Base-by-base conservation (phyloP, 129 eudicot genomes). In the Kitagawia praeruptora region DNA sequence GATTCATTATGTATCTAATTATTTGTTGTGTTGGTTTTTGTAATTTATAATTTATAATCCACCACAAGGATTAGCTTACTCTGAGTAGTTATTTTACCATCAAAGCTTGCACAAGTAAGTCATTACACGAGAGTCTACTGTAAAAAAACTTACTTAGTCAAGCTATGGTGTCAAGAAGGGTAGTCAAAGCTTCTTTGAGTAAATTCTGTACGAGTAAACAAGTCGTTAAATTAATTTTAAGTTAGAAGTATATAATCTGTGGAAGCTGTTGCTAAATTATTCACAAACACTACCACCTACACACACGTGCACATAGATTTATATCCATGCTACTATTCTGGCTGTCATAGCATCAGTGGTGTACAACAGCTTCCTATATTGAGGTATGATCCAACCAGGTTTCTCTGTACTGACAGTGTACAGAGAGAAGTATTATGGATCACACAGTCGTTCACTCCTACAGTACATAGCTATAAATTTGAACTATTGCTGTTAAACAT, bases 351-450 rank as follows among this genome's bases (percentile, higher is more conserved):
- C 81, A 74, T 77, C 80, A 48, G 84, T 79, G 89, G 85, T 78
- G 63, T 61, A 23, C 71, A 84, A 84, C 87, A 87, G 97, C 93
- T 88, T 94, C 97, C 96, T 81, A 94, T 21, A 94, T 80, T 28
- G 80, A 91, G 58, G 80, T 74, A 73, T 79, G 72, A 83, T 88
- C 97, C 96, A 84, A 83, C 97, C 96, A 94, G 98, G 98, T 91
- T 91, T 94, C 92, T 89, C 96, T 91, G 97, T 89, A 93, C 96
- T 91, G 96, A 86, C 97, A 94, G 97, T 94, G 97, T 91, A 89
- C 97, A 87, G 91, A n/a, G 98, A 94, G 93, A 94, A 94, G 98
- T 91, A 89, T 94, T 87, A 86, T 87, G 96, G 97, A 85, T 94
- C 92, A 76, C 70, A 94, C 92, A 94, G 75, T 69, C 77, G 15